Conservation (phyloP, 1,284 basidiomycete genomes). For the Fistulinella staudtii region DNA sequence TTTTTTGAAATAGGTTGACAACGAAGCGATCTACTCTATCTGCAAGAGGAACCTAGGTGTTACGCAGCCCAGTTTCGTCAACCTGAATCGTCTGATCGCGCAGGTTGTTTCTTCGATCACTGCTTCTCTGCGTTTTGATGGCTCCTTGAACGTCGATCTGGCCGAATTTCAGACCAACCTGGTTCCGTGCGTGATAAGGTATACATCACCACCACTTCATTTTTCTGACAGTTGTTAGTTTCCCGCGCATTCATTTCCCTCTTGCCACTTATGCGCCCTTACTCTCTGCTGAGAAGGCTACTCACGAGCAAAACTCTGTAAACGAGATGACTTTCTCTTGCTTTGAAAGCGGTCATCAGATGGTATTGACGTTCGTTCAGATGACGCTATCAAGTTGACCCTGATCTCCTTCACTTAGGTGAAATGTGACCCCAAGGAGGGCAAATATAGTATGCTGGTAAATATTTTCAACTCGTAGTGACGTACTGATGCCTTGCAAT, state of each 20-base stretch:
- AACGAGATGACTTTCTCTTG: slow-evolving; percentile 98
- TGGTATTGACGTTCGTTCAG: slow-evolving; percentile 51
- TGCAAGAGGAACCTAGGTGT: slow-evolving; percentile 96
- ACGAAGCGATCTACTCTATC: slow-evolving; percentile 98
- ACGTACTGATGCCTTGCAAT: slow-evolving; percentile 3
- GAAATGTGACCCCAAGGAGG: slow-evolving; percentile 92
- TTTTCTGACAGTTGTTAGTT: slow-evolving; percentile 42
- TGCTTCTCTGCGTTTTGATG: slow-evolving; percentile 96
- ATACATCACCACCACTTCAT: background rate
- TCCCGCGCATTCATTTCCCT: slow-evolving; percentile 98
- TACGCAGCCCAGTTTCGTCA: slow-evolving; percentile 84
- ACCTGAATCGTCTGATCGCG: slow-evolving; percentile 95
- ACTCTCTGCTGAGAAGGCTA: slow-evolving; percentile 82
- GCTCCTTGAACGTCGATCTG: slow-evolving; percentile 96
- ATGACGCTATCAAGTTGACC: slow-evolving; percentile 6
- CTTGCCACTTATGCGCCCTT: slow-evolving; percentile 95
- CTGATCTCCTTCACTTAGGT: slow-evolving; percentile 39
- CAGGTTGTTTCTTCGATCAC: slow-evolving; percentile 98
- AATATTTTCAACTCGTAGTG: background rate
- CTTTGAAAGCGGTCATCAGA: slow-evolving; percentile 97
- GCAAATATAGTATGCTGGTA: slow-evolving; percentile 85
- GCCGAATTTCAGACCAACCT: slow-evolving; percentile 99
- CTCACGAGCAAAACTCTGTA: slow-evolving; percentile 97
- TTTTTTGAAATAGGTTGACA: slow-evolving; percentile 67
- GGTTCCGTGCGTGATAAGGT: slow-evolving; percentile 67